Conservation (phyloP, 2,329 filamentous ascomycete genomes). For the Trematosphaeria pertusa region DNA sequence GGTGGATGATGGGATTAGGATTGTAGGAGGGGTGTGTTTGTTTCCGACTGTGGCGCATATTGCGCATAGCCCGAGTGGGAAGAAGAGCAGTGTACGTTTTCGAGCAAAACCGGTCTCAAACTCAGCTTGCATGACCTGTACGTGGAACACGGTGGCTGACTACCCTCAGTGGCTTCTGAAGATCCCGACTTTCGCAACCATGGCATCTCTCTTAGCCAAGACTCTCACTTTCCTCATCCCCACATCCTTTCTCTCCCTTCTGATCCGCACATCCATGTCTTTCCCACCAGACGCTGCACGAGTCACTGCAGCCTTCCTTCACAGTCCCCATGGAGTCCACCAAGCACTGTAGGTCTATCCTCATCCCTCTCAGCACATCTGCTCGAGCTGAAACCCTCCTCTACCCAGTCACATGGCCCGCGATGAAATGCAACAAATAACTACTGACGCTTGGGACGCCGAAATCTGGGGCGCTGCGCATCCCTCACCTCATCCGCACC, state of each 20-base stretch:
- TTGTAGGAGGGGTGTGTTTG: slow-evolving; percentile 48
- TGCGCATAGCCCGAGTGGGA: slow-evolving; percentile 52
- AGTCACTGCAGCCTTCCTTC: slow-evolving; percentile 60
- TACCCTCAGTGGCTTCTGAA: slow-evolving; percentile 18
- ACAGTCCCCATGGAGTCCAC: slow-evolving; percentile 56
- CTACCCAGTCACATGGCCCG: slow-evolving; percentile 59
- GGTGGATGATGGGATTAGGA: slow-evolving; percentile 29
- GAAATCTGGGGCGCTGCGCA: slow-evolving; percentile 64
- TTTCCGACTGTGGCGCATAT: slow-evolving; percentile 59
- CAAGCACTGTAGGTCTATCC: slow-evolving; percentile 57
- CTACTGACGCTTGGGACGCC: slow-evolving; percentile 63
- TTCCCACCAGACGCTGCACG: slow-evolving; percentile 53
- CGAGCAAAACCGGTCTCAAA: too few relatives aligned
- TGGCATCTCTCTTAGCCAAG: slow-evolving; percentile 47
- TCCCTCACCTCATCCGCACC: slow-evolving; percentile 30
- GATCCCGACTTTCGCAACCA: slow-evolving; percentile 23
- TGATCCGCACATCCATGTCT: slow-evolving; percentile 54
- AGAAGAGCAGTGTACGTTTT: slow-evolving; percentile 49
- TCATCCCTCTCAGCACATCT: neutral
- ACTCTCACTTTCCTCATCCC: slow-evolving; percentile 55
- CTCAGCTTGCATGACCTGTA: too few relatives aligned
- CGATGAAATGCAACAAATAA: slow-evolving; percentile 65
- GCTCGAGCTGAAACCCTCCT: neutral
- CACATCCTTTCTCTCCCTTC: slow-evolving; percentile 42
- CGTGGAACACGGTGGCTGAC: too few relatives aligned